Conservation (phyloP, 371 early-diverging fungal species). For the Batrachochytrium dendrobatidis region DNA sequence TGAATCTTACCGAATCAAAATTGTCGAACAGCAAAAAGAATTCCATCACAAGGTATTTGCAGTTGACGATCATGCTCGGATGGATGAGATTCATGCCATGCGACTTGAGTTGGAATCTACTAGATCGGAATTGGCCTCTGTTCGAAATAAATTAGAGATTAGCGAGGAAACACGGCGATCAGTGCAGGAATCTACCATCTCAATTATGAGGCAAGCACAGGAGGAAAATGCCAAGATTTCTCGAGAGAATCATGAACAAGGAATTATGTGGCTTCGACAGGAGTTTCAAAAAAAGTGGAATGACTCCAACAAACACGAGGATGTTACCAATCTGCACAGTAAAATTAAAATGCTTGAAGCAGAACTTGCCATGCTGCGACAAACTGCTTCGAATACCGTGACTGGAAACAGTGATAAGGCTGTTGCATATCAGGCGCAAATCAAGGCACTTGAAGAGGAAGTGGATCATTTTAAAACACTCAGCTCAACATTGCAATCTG, state of each 20-base stretch:
- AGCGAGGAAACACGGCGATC: not conserved
- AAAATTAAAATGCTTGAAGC: too few species aligned
- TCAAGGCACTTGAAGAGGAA: too few species aligned
- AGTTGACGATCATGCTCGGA: not conserved
- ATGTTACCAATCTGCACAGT: too few species aligned
- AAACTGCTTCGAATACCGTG: too few species aligned
- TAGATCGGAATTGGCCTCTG: not conserved
- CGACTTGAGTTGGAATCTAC: not conserved
- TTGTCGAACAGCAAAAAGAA: not conserved
- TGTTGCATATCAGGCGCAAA: too few species aligned
- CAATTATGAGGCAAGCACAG: slow-evolving; percentile 21
- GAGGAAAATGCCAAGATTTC: slow-evolving; percentile 22
- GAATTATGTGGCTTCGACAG: slow-evolving; percentile 18
- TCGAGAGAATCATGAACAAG: slow-evolving; percentile 19
- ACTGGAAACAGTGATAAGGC: too few species aligned
- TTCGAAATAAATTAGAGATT: not conserved
- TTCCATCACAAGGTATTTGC: not conserved
- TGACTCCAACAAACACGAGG: too few species aligned
- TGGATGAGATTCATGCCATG: not conserved
- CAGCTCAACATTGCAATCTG: too few species aligned
- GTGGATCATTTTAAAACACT: too few species aligned
- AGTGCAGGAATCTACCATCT: slow-evolving; percentile 12
- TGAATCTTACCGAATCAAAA: not conserved
- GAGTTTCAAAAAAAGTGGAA: too few species aligned
- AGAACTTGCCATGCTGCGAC: too few species aligned